phyloP scores from a whole-genome alignment of 495 filamentous ascomycete genomes.

The Friedmanniomyces simplex region DNA sequence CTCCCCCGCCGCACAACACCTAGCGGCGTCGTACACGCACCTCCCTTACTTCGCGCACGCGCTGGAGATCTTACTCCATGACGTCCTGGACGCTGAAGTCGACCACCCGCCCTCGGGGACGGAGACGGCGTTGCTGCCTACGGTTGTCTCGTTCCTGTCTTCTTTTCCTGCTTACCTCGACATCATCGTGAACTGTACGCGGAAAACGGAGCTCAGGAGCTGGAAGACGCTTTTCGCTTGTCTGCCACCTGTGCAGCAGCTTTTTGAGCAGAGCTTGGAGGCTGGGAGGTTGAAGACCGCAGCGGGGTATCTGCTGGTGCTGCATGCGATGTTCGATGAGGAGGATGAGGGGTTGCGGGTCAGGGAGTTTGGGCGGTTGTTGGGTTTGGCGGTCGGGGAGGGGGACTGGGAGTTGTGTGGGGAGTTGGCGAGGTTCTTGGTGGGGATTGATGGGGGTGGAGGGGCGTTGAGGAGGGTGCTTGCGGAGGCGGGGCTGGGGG shows the following conservation, averaged over 20 bases:
- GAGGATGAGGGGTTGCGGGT: slow-evolving; percentile 44
- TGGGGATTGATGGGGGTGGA: slow-evolving; percentile 80
- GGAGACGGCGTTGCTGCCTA: slow-evolving; percentile 66
- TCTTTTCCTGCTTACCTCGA: slow-evolving; percentile 86
- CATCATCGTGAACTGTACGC: slow-evolving; percentile 91
- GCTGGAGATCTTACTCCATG: slow-evolving; percentile 83
- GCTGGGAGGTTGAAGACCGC: slow-evolving; percentile 86
- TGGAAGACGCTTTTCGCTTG: slow-evolving; percentile 91
- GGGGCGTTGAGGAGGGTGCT: slow-evolving; percentile 71
- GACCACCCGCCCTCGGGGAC: slow-evolving; percentile 46
- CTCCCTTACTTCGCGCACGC: slow-evolving; percentile 87
- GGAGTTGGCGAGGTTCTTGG: slow-evolving; percentile 84
- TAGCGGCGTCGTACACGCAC: slow-evolving; percentile 72
- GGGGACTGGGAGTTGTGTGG: slow-evolving; percentile 95
- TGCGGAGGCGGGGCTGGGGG: slow-evolving; percentile 22
- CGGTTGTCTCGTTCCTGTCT: slow-evolving; percentile 78
- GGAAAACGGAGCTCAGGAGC: slow-evolving; percentile 90
- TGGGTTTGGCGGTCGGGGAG: slow-evolving; percentile 70
- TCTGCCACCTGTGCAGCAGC: slow-evolving; percentile 74
- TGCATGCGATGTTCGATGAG: slow-evolving; percentile 74
- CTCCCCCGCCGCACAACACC: slow-evolving; percentile 58
- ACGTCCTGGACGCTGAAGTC: slow-evolving; percentile 89
- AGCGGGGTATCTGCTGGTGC: slow-evolving; percentile 87
- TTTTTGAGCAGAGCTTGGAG: slow-evolving; percentile 84
- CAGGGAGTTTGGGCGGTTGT: slow-evolving; percentile 59